Evolutionary conservation across 1,284 basidiomycete species (phyloP), one percentile per base, ranked within the genome.

Genomic region (Heterobasidion occidentale): DNA sequence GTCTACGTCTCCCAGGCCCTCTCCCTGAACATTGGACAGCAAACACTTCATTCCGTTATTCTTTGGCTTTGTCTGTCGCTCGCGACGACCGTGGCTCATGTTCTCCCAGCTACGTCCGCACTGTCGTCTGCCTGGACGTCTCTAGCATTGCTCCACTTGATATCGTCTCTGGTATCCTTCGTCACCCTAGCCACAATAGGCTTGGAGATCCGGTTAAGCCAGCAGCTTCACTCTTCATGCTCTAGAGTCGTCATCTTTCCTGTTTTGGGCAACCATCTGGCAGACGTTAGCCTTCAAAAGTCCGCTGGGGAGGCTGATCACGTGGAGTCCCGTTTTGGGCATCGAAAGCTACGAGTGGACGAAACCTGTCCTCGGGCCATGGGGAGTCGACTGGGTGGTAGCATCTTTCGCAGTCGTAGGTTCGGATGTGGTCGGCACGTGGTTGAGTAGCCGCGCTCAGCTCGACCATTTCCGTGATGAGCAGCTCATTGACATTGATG

Each of bases 361-460:
- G n/a, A 62, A 78, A 5, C 77, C 76, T 1, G 65, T 76, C 44
- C 62, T 79, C 33, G 89, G 90, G 4, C 75, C 82, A 36, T 69
- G 73, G 46, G 81, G 77, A 12, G 76, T 82, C 56, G 85, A 91
- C 65, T 91, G 86, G 84, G 67, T 85, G 45, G 75, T 79, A 5
- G 88, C 79, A 20, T 80, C 79, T 9, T 90, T 85, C 82, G 85
- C 86, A 7, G 79, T 81, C 5, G 75, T 90, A n/a, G 62, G 79
- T 45, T 79, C 85, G 5, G 78, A 84, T 59, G 61, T 71, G 2
- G 63, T 77, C 8, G 80, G 67, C 7, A 59, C 63, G 20, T 87
- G 83, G 84, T 74, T 82, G 47, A 83, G 89, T 67, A 77, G 75
- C n/a, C 59, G 59, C 36, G 58, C 60, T 12, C 59, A 62, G 15